phyloP scores from a whole-genome alignment of 805 yeast genomes.

The Schwanniomyces pseudopolymorphus region DNA sequence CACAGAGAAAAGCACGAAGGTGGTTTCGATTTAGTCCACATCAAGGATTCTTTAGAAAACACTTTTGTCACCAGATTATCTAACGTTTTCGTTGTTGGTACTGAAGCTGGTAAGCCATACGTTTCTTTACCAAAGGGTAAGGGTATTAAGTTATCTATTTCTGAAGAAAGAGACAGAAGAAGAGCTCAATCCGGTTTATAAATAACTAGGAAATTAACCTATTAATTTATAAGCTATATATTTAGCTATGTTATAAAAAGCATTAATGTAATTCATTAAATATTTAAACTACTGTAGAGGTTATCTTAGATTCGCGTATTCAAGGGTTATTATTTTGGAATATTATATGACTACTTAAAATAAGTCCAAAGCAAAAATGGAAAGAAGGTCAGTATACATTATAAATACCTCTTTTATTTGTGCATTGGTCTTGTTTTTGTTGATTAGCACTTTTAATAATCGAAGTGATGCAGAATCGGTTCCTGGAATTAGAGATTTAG shows the following conservation, averaged over 20 bases:
- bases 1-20: conserved; percentile 46
- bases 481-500: conserved; percentile 46
- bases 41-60: conserved; percentile 42
- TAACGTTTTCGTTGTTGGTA: conserved; percentile 42
- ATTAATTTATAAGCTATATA: conserved; percentile 1
- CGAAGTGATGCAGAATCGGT: neutral
- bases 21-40: conserved; percentile 44
- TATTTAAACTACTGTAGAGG: neutral
- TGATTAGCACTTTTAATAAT: neutral
- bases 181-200: conserved; percentile 41
- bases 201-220: conserved; percentile 7
- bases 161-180: conserved; percentile 47
- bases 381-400: neutral
- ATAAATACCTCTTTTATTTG: neutral
- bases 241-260: neutral
- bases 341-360: neutral
- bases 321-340: neutral
- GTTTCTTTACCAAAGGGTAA: conserved; percentile 46
- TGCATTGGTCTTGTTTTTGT: neutral
- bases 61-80: conserved; percentile 43
- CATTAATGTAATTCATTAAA: conserved; percentile 8
- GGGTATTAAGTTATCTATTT: conserved; percentile 42
- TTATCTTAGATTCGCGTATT: neutral
- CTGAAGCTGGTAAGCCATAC: conserved; percentile 41
- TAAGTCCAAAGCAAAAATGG: neutral